Evolutionary conservation across 352 stramenopile species (phyloP), one percentile per base, ranked within the genome.

Genomic region (Phytophthora cryptogea): DNA sequence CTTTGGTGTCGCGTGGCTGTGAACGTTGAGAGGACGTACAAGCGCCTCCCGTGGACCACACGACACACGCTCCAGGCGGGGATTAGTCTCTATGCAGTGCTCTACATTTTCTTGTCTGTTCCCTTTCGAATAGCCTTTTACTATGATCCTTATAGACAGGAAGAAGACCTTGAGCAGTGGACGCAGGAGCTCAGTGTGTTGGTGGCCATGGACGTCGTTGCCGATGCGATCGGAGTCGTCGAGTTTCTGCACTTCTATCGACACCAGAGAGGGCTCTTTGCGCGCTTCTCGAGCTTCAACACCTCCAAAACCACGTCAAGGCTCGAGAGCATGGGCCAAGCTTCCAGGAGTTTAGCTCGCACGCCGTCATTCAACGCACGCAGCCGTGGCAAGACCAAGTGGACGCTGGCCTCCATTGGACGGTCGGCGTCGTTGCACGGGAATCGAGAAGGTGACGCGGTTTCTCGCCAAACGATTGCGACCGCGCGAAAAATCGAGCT

Each of bases 401-500:
- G 62, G 62, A 70, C 62, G 7, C 30, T 70, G 11, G 55, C 62
- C 3, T 60, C 55, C 1, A 65, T 69, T 42, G 56, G 17, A 8
- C 23, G 20, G 8, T 5, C 54, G 0, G 52, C 44, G 1, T 28
- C 52, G n/a, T 4, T 31, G 26, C 17, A 37, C n/a, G n/a, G n/a
- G n/a, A n/a, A n/a, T n/a, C n/a, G n/a, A n/a, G n/a, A n/a, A n/a
- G n/a, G 57, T 7, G 31, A 61, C 17, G 37, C 40, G 7, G 9
- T 53, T 2, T 58, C 53, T 1, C 40, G 50, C 1, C 26, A 17
- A 26, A 8, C 41, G 23, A 26, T 49, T 27, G 28, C 48, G 0
- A 32, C 48, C 16, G 50, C 52, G 13, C 73, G 68, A 8, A 72
- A 43, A 13, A 17, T 86, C 0, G 55, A 83, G 45, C 60, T 92